phyloP scores from a whole-genome alignment of 768 basidiomycete species.

The Collybia sp. region DNA sequence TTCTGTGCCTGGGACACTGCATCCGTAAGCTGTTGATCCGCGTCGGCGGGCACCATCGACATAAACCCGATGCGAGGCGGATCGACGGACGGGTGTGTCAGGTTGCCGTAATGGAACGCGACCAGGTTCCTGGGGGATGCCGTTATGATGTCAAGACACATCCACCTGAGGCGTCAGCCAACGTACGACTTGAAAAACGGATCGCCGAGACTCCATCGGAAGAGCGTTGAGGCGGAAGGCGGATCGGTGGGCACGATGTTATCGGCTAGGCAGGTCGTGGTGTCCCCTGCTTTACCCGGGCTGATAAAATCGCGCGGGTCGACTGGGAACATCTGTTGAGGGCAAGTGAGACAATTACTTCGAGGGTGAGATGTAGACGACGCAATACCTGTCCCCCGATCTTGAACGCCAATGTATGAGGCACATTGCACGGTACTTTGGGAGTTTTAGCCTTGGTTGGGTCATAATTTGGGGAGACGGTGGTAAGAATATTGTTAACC shows the following conservation, averaged over 20 bases:
- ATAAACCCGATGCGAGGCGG: slow-evolving; percentile 65
- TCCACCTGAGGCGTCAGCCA: not conserved
- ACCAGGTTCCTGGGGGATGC: slow-evolving; percentile 42
- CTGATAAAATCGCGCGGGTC: slow-evolving; percentile 68
- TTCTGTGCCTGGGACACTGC: slow-evolving; percentile 30
- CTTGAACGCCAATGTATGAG: slow-evolving; percentile 55
- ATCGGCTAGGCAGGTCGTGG: slow-evolving; percentile 43
- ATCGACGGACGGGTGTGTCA: slow-evolving; percentile 61
- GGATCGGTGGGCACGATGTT: slow-evolving; percentile 60
- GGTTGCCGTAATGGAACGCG: slow-evolving; percentile 69
- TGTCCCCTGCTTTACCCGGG: slow-evolving; percentile 26
- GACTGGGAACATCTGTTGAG: slow-evolving; percentile 48
- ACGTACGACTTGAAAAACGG: slow-evolving; percentile 71
- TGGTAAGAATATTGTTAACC: slow-evolving; percentile 40
- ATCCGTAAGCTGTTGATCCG: slow-evolving; percentile 28
- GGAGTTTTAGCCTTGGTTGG: slow-evolving; percentile 16
- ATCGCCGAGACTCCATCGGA: slow-evolving; percentile 69
- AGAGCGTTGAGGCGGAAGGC: slow-evolving; percentile 45
- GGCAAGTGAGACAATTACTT: not conserved
- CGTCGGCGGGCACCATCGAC: slow-evolving; percentile 56
- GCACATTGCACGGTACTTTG: slow-evolving; percentile 42
- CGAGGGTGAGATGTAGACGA: not conserved
- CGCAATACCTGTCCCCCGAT: slow-evolving; percentile 50
- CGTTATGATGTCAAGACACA: not conserved
- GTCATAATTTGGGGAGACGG: slow-evolving; percentile 30